These are phyloP conservation scores for Ophiostoma piceae DNA, from an alignment of 2,329 filamentous ascomycete genomes.

Conservation along the genomic window DNA sequence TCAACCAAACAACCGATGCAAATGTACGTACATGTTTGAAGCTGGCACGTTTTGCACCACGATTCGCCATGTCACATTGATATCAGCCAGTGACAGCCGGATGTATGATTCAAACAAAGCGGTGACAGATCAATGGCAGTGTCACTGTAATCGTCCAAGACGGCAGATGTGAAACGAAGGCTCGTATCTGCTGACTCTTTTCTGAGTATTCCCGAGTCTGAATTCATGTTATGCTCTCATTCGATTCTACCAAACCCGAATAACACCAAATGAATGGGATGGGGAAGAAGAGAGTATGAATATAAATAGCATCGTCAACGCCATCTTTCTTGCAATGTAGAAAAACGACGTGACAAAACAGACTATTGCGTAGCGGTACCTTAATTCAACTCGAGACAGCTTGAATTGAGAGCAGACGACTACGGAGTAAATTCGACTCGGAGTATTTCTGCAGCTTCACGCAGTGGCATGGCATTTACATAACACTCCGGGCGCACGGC, in stretches of 20 bases:
- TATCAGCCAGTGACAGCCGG: background rate
- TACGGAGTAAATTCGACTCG: background rate
- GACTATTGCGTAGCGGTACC: background rate
- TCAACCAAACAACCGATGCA: background rate
- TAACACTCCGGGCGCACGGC: background rate
- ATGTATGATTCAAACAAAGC: background rate
- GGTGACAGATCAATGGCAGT: background rate
- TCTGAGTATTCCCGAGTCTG: background rate
- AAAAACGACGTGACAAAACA: slow-evolving; percentile 4
- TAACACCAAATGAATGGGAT: background rate
- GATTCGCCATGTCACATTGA: background rate
- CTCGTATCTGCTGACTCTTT: background rate
- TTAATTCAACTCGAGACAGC: background rate
- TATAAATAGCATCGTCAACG: background rate
- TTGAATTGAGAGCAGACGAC: too few relatives aligned
- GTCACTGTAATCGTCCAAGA: background rate
- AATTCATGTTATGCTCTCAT: background rate
- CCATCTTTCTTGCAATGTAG: background rate
- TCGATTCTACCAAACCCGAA: background rate
- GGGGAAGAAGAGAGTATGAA: background rate
- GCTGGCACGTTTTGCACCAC: background rate
- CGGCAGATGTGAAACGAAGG: background rate
- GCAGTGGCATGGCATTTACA: slow-evolving; percentile 4
- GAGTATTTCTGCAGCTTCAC: background rate
- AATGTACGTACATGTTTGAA: background rate